These are phyloP conservation scores for Pyrus betulifolia DNA, from an alignment of 306 rosid genomes.

Conservation along the genomic window DNA sequence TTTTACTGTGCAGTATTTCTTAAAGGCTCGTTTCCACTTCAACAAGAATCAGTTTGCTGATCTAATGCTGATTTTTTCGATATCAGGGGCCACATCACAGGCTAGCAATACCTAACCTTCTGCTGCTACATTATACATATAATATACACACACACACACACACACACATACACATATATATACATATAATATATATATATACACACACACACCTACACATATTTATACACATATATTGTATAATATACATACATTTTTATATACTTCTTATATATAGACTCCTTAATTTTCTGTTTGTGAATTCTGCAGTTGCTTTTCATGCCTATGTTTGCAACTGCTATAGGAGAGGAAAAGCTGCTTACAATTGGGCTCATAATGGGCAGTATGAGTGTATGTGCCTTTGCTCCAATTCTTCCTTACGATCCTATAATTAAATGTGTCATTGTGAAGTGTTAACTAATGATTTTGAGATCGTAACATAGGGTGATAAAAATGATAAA, in stretches of 20 bases:
- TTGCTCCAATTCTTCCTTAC: background rate
- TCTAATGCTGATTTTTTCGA: constrained; percentile 54
- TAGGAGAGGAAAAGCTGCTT: constrained; percentile 73
- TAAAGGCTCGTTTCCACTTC: constrained; percentile 83
- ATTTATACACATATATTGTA: no score
- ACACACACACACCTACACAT: no score
- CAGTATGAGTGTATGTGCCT: constrained; percentile 39
- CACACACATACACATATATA: no score
- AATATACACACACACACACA: no score
- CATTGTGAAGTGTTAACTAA: background rate
- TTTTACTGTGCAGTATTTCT: constrained; percentile 60
- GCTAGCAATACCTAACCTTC: constrained; percentile 21
- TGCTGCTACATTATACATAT: background rate
- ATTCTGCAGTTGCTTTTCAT: constrained; percentile 53
- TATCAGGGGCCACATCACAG: constrained; percentile 60
- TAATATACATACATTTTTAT: no score
- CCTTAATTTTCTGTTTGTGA: background rate
- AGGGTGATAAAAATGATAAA: no score
- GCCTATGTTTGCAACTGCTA: constrained; percentile 53
- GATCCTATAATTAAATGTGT: background rate
- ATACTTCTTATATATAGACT: no score
- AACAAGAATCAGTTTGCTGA: constrained; percentile 76
- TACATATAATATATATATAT: fast-evolving
- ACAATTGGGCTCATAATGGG: constrained; percentile 55
- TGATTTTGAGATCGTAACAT: background rate